These are phyloP conservation scores for Exidia glandulosa DNA, from an alignment of 768 basidiomycete genomes.

Conservation along the genomic window DNA sequence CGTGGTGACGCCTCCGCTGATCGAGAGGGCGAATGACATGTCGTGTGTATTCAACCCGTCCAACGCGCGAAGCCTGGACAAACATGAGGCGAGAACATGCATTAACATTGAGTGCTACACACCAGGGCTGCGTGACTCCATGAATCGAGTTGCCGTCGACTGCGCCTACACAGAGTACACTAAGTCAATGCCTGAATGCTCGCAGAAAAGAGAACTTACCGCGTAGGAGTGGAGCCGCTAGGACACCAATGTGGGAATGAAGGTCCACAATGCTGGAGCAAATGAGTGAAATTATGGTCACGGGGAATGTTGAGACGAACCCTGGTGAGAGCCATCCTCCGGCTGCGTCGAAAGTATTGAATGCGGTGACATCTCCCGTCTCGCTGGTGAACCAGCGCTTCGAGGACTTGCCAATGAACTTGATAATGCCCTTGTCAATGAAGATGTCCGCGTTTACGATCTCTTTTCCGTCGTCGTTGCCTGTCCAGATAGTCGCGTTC, in stretches of 20 bases:
- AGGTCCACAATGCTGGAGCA: slow-evolving; percentile 42
- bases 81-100: not conserved
- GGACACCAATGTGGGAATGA: slow-evolving; percentile 72
- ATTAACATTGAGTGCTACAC: not conserved
- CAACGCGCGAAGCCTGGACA: slow-evolving; percentile 47
- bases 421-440: slow-evolving; percentile 55
- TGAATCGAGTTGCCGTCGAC: slow-evolving; percentile 54
- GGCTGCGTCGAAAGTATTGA: slow-evolving; percentile 46
- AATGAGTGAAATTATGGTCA: slow-evolving; percentile 6
- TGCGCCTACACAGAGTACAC: slow-evolving; percentile 25
- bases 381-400: slow-evolving; percentile 20
- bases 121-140: slow-evolving; percentile 58
- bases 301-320: slow-evolving; percentile 19
- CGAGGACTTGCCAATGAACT: slow-evolving; percentile 44
- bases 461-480: slow-evolving; percentile 43
- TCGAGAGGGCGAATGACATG: slow-evolving; percentile 55
- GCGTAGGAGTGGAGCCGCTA: slow-evolving; percentile 43
- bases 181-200: not conserved
- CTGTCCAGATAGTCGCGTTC: slow-evolving; percentile 40
- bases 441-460: slow-evolving; percentile 51
- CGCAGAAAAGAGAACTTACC: slow-evolving; percentile 22
- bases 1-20: slow-evolving; percentile 84
- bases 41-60: slow-evolving; percentile 87
- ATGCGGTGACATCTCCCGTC: slow-evolving; percentile 30
- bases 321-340: slow-evolving; percentile 60